phyloP scores from a whole-genome alignment of 2,329 filamentous ascomycete genomes.

The Zasmidium cellare region DNA sequence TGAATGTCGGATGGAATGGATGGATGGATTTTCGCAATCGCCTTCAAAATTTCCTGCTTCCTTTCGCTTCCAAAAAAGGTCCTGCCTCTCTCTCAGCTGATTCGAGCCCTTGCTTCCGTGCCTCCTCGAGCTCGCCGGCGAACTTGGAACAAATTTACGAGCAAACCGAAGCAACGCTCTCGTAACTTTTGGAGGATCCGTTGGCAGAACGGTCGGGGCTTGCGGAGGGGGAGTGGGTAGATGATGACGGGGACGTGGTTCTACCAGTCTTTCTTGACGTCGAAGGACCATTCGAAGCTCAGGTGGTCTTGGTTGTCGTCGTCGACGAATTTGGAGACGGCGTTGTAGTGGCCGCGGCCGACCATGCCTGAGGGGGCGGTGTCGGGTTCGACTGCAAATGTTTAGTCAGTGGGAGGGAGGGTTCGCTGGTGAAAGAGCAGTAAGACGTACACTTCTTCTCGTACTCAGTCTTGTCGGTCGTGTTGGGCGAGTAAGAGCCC shows the following conservation, averaged over 20 bases:
- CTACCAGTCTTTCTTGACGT: slow-evolving; percentile 96
- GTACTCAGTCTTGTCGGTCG: slow-evolving; percentile 80
- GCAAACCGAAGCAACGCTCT: slow-evolving; percentile 1
- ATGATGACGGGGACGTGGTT: background rate
- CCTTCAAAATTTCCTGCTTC: background rate
- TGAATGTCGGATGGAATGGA: background rate
- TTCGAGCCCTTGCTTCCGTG: too few species aligned
- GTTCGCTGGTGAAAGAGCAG: background rate
- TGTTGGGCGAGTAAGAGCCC: slow-evolving; percentile 93
- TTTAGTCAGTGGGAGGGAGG: background rate
- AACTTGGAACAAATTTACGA: background rate
- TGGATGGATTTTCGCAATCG: too few species aligned
- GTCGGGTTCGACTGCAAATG: slow-evolving; percentile 73
- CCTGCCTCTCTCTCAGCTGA: background rate
- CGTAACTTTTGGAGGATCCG: background rate
- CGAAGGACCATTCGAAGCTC: slow-evolving; percentile 92
- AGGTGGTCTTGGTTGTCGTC: slow-evolving; percentile 91
- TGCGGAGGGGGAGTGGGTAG: background rate
- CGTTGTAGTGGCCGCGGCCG: slow-evolving; percentile 85
- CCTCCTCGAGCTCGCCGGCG: background rate
- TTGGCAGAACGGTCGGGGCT: background rate
- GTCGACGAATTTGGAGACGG: slow-evolving; percentile 86
- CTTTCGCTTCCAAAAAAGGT: background rate
- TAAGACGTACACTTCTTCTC: slow-evolving; percentile 82
- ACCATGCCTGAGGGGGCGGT: slow-evolving; percentile 91